Conservation (phyloP, 2,329 filamentous ascomycete species). For the Trichoderma cornu-damae region DNA sequence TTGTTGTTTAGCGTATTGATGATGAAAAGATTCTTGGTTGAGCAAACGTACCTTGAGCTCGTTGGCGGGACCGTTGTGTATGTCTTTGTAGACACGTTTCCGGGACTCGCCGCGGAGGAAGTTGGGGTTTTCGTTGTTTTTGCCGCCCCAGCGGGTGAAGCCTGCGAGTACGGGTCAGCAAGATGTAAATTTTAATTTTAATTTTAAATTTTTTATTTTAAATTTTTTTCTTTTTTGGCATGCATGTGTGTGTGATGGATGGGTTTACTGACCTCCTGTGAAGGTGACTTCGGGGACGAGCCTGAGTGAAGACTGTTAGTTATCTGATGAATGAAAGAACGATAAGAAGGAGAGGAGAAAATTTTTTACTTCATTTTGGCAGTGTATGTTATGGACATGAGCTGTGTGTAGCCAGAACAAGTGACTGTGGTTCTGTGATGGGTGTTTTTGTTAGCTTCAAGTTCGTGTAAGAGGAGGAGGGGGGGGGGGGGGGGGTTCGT, state of each 20-base stretch:
- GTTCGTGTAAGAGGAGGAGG: too few relatives aligned
- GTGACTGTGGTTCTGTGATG: slow-evolving; percentile 6
- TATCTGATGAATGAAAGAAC: background rate
- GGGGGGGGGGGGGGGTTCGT: background rate
- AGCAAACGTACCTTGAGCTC: background rate
- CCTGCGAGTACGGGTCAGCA: background rate
- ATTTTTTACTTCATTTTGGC: slow-evolving; percentile 12
- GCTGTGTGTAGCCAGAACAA: slow-evolving; percentile 15
- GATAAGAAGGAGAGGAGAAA: too few relatives aligned
- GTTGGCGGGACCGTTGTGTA: slow-evolving; percentile 2
- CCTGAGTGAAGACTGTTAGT: background rate
- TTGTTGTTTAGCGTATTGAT: background rate
- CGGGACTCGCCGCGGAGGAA: slow-evolving; percentile 7
- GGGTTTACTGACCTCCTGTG: slow-evolving; percentile 3
- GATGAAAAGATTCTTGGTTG: background rate
- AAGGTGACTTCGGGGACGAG: slow-evolving; percentile 15
- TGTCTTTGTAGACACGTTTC: slow-evolving; percentile 13
- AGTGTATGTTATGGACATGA: slow-evolving; percentile 15
- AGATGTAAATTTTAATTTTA: too few relatives aligned
- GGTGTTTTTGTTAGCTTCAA: background rate
- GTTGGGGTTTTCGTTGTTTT: slow-evolving; percentile 5
- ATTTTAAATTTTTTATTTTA: too few relatives aligned
- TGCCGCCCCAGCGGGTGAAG: slow-evolving; percentile 7
- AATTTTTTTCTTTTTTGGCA: too few relatives aligned
- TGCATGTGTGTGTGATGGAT: background rate